Evolutionary conservation across 345 rosid genomes (phyloP).

Genomic region (Orychophragmus violaceus): DNA sequence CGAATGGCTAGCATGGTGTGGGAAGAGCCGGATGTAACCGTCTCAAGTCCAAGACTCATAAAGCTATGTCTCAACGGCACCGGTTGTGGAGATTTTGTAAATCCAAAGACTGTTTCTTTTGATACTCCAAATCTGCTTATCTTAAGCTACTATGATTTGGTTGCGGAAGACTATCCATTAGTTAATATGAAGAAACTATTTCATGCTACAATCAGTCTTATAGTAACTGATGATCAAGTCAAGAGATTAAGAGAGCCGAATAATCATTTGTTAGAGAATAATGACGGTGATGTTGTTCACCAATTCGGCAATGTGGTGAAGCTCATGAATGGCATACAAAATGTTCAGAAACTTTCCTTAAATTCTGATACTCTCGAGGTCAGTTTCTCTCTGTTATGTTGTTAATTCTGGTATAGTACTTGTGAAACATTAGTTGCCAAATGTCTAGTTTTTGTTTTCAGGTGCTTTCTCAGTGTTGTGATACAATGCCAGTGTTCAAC

Average conservation of each 20-base stretch:
- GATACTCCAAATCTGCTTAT: background rate
- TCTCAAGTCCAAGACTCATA: background rate
- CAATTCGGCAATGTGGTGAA: background rate
- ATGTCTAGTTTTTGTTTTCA: background rate
- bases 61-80: background rate
- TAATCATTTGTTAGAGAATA: background rate
- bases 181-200: background rate
- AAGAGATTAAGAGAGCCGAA: background rate
- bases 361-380: background rate
- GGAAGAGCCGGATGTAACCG: background rate
- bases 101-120: background rate
- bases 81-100: background rate
- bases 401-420: background rate
- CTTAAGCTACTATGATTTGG: background rate
- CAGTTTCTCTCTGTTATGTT: background rate
- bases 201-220: background rate
- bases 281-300: background rate
- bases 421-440: background rate
- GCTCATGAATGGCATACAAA: conserved; percentile 2
- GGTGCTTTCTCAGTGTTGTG: background rate
- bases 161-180: background rate
- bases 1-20: background rate
- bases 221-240: background rate
- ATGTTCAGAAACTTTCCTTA: background rate
- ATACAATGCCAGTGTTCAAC: background rate